Evolutionary conservation across 1,284 basidiomycete species (phyloP).

Genomic region (Naganishia cerealis): DNA sequence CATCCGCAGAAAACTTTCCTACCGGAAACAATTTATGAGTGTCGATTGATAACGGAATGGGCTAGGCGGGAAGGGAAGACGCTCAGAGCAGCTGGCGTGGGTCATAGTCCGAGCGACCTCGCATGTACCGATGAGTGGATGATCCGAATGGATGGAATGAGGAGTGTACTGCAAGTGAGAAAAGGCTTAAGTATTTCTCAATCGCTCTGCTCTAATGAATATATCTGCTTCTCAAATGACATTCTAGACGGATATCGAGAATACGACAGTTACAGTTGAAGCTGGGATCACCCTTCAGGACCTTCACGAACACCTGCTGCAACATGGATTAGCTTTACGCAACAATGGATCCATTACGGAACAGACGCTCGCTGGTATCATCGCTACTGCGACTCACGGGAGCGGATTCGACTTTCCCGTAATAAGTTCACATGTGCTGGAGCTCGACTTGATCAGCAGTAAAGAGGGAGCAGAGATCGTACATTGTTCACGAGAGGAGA

Average conservation of each 20-base stretch:
- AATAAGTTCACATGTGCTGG: conserved; percentile 77
- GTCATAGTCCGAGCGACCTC: conserved; percentile 90
- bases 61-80: conserved; percentile 70
- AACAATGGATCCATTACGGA: conserved; percentile 96
- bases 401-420: conserved; percentile 78
- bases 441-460: conserved; percentile 64
- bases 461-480: conserved; percentile 63
- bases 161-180: conserved; percentile 71
- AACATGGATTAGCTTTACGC: conserved; percentile 76
- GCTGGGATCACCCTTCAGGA: conserved; percentile 75
- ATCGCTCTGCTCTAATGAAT: neutral
- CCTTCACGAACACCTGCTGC: conserved; percentile 66
- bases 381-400: conserved; percentile 94
- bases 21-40: conserved; percentile 71
- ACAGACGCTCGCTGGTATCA: conserved; percentile 89
- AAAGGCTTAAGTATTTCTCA: conserved; percentile 30
- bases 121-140: conserved; percentile 82
- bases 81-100: conserved; percentile 81
- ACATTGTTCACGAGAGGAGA: conserved; percentile 66
- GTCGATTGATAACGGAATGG: conserved; percentile 76
- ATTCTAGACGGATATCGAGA: conserved; percentile 59
- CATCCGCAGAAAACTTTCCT: conserved; percentile 64
- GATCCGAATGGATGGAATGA: conserved; percentile 71
- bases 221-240: neutral
- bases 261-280: conserved; percentile 66